These are phyloP conservation scores for Arachnomyces sp. DNA, from an alignment of 2,329 filamentous ascomycete genomes.

Conservation along the genomic window DNA sequence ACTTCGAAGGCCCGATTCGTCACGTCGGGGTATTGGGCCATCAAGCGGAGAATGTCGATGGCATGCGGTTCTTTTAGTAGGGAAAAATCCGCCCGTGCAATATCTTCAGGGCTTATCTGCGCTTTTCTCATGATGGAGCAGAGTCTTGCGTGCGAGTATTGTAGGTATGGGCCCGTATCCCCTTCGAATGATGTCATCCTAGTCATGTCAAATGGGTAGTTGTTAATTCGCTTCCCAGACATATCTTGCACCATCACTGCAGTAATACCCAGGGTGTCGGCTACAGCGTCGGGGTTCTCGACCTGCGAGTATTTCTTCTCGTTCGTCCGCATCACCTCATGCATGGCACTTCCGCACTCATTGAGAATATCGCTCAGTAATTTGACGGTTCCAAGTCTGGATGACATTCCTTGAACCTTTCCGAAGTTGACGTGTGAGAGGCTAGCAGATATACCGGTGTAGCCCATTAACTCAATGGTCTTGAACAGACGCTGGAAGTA, in stretches of 20 bases:
- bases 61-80: conserved; percentile 66
- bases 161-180: conserved; percentile 75
- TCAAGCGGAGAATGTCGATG: conserved; percentile 61
- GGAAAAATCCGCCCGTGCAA: conserved; percentile 56
- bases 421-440: conserved; percentile 71
- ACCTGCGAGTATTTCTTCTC: conserved; percentile 75
- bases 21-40: conserved; percentile 80
- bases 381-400: conserved; percentile 60
- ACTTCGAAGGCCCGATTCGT: conserved; percentile 78
- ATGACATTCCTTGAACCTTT: conserved; percentile 62
- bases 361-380: conserved; percentile 58
- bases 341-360: conserved; percentile 77
- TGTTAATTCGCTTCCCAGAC: conserved; percentile 66
- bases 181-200: conserved; percentile 78
- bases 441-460: conserved; percentile 58
- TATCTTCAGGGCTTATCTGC: conserved; percentile 46
- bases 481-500: conserved; percentile 70
- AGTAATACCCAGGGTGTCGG: conserved; percentile 74
- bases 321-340: conserved; percentile 80
- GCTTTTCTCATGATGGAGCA: conserved; percentile 53
- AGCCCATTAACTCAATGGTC: conserved; percentile 63
- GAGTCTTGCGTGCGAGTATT: conserved; percentile 71
- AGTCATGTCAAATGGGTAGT: conserved; percentile 68
- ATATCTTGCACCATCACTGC: conserved; percentile 92
- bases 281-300: conserved; percentile 62